Percentiles rank a stretch among this genome's conserved stretches.
Conservation (phyloP, 75 land plant species). For the Adiantum capillusveneris region DNA sequence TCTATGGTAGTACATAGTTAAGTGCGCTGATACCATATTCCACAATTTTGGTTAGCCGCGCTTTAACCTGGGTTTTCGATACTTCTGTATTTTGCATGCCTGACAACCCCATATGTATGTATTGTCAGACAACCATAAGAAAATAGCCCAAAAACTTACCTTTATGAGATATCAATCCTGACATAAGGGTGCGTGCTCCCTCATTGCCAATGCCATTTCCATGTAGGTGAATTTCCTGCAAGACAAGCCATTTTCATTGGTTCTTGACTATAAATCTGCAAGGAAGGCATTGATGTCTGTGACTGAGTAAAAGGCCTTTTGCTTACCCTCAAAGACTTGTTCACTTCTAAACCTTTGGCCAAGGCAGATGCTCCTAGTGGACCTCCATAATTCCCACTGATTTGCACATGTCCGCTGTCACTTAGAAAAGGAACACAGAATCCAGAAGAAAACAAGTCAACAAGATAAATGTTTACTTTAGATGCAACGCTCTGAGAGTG, state of each 20-base stretch:
- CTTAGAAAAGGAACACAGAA: not conserved
- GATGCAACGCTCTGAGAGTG: slow-evolving; percentile 49
- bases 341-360: slow-evolving; percentile 89
- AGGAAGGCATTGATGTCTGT: no score
- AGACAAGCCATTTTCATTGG: not conserved
- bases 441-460: not conserved
- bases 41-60: no score
- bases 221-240: slow-evolving; percentile 88
- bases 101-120: no score
- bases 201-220: slow-evolving; percentile 95
- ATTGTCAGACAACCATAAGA: no score
- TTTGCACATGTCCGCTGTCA: not conserved
- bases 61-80: no score
- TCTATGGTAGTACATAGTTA: no score
- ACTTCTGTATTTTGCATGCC: no score
- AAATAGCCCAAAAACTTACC: no score
- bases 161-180: slow-evolving; percentile 61
- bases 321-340: slow-evolving; percentile 76
- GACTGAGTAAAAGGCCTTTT: not conserved
- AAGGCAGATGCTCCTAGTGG: slow-evolving; percentile 83
- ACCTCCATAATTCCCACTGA: slow-evolving; percentile 99
- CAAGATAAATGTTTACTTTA: slow-evolving; percentile 55
- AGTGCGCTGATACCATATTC: no score
- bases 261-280: not conserved
- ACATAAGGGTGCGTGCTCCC: slow-evolving; percentile 71